These are phyloP conservation scores for Pelargonium citronellum DNA, from an alignment of 441 rosid genomes.

Conservation along the genomic window DNA sequence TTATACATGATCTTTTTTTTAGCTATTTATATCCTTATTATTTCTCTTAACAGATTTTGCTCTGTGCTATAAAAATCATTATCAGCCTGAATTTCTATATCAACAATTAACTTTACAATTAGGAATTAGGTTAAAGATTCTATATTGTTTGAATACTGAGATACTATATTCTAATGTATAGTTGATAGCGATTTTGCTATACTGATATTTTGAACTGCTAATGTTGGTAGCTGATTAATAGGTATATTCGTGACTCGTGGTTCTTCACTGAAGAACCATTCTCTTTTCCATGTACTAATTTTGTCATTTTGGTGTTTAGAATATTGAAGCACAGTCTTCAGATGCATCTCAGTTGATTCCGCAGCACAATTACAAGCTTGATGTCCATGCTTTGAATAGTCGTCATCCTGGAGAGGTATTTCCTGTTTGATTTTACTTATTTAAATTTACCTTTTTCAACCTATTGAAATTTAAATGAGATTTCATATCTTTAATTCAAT, in stretches of 20 bases:
- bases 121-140: too few relatives aligned
- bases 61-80: too few relatives aligned
- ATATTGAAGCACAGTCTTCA: constrained; percentile 64
- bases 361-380: constrained; percentile 96
- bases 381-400: constrained; percentile 74
- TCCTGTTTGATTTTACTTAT: background rate
- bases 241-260: background rate
- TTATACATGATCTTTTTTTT: too few relatives aligned
- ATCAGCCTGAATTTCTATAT: too few relatives aligned
- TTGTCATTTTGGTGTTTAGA: constrained; percentile 52
- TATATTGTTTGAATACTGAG: too few relatives aligned
- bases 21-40: too few relatives aligned
- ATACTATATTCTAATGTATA: too few relatives aligned
- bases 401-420: constrained; percentile 95
- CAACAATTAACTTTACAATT: too few relatives aligned
- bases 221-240: background rate
- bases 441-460: too few relatives aligned
- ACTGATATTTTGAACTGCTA: background rate
- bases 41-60: too few relatives aligned
- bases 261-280: background rate
- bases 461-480: too few relatives aligned
- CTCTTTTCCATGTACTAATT: too few relatives aligned
- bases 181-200: background rate
- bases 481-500: background rate
- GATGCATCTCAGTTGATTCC: constrained; percentile 83